These are phyloP conservation scores for Ascomycota sp. DNA, from an alignment of 2,329 filamentous ascomycete genomes.

Conservation along the genomic window DNA sequence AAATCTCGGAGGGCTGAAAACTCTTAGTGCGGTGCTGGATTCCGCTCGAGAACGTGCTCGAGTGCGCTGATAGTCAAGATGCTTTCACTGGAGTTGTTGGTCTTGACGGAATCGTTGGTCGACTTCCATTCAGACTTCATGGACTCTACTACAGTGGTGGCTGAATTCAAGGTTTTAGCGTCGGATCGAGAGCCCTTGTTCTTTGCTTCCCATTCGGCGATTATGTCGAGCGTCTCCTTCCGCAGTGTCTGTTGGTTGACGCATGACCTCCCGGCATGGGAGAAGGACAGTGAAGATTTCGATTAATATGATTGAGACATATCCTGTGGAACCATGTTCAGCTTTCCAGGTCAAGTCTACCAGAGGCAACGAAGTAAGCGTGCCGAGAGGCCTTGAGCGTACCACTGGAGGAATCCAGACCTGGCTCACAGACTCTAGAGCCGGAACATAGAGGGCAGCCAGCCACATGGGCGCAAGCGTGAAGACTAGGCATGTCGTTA, in stretches of 20 bases:
- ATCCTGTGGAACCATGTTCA: constrained; percentile 18
- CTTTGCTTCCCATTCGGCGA: constrained; percentile 25
- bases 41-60: constrained; percentile 37
- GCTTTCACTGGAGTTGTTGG: constrained; percentile 16
- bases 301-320: constrained; percentile 37
- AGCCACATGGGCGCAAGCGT: constrained; percentile 47
- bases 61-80: constrained; percentile 40
- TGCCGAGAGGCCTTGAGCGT: background rate
- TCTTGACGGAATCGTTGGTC: too few relatives aligned
- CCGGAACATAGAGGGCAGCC: constrained; percentile 31
- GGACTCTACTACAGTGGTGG: constrained; percentile 4
- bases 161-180: constrained; percentile 13
- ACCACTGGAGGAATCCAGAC: constrained; percentile 40
- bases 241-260: constrained; percentile 23
- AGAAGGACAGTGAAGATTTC: constrained; percentile 44
- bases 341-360: too few relatives aligned
- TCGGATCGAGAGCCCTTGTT: constrained; percentile 12
- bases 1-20: constrained; percentile 48
- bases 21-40: constrained; percentile 37
- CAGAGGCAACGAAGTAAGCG: background rate
- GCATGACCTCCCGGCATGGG: constrained; percentile 35
- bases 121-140: too few relatives aligned
- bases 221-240: constrained; percentile 26
- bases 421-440: constrained; percentile 28
- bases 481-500: constrained; percentile 22